Base-by-base conservation (phyloP, 345 rosid species). In the Eucalyptus cloeziana region DNA sequence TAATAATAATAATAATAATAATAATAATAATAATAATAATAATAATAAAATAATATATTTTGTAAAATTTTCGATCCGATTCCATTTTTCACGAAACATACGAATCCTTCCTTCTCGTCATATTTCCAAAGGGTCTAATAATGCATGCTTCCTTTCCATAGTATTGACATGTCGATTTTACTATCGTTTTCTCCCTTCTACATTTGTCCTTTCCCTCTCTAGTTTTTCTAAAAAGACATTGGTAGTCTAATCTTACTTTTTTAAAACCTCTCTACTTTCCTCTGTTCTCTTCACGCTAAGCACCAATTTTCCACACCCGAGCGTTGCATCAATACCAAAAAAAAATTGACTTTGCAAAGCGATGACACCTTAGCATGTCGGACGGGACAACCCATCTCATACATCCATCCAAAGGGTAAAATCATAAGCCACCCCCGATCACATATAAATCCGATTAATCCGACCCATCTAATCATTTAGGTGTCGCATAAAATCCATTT, bases 31-130 rank as follows among this genome's bases (percentile, higher is more conserved):
- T n/a, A n/a, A n/a, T n/a, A n/a, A n/a, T n/a, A n/a, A n/a, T n/a
- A n/a, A n/a, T n/a, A n/a, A n/a, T 56, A 56, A 56, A 56, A 56
- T 4, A 56, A 56, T 9, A 56, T 0, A 10, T 60, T 6, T 27
- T 27, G 0, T 60, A 12, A 60, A 27, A 27, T 5, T 60, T 60
- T 5, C 0, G 8, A 13, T 8, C 4, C 0, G 0, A 11, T 30
- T 12, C 4, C 8, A 30, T 62, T 13, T 60, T 30, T 62, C 69
- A 52, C 0, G 2, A 21, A 52, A 52, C 58, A 52, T 52, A 52
- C 1, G 2, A 52, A 52, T 30, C 31, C 69, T 62, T 1, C 14
- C 15, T 62, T 27, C 69, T 62, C 0, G 17, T 27, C 31, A 27
- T 62, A 30, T 6, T 62, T 27, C 8, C 4, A 3, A 62, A 62